These are phyloP conservation scores for Rhynchospora tenuis DNA, from an alignment of 176 grass and related monocot species.

Conservation along the genomic window DNA sequence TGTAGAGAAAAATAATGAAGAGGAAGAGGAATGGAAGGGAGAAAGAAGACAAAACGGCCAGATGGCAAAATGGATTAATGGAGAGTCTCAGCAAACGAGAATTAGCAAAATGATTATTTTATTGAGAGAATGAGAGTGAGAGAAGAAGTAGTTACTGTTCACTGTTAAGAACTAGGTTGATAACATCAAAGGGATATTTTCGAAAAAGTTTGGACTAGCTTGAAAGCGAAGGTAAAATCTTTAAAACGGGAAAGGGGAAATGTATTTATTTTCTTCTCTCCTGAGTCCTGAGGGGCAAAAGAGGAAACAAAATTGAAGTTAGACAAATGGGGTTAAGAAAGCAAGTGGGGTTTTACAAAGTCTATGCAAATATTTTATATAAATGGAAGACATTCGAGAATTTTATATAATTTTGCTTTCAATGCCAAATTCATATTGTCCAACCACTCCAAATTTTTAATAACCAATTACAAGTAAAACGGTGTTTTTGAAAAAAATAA, in stretches of 20 bases:
- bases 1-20: neutral
- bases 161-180: neutral
- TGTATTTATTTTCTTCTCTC: neutral
- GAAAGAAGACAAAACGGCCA: conserved; percentile 9
- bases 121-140: no score
- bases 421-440: no score
- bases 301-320: neutral
- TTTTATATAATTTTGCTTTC: no score
- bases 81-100: neutral
- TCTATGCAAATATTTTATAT: neutral
- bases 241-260: neutral
- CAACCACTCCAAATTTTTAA: no score
- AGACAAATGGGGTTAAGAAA: neutral
- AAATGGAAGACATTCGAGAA: no score
- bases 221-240: neutral
- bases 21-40: no score
- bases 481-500: no score
- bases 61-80: neutral
- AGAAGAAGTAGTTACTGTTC: neutral
- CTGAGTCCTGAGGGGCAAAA: neutral
- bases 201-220: neutral
- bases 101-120: neutral
- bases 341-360: neutral
- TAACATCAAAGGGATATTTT: neutral
- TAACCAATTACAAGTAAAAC: no score